These are phyloP conservation scores for Talaromyces sp. DNA, from an alignment of 2,329 filamentous ascomycete genomes.

Conservation along the genomic window DNA sequence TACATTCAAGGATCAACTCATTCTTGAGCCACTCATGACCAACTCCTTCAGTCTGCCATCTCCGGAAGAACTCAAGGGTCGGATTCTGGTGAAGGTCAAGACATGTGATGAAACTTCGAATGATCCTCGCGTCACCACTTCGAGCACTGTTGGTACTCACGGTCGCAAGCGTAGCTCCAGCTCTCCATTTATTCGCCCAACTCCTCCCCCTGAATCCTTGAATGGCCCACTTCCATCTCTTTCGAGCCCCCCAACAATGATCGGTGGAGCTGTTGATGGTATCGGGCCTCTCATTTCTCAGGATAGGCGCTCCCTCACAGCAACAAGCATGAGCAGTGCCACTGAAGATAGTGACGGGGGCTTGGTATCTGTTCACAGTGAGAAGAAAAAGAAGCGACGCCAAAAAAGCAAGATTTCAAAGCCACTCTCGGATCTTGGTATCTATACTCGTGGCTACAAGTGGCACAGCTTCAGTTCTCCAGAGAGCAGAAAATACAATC, in stretches of 20 bases:
- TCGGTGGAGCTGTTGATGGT: constrained; percentile 51
- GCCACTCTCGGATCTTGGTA: constrained; percentile 80
- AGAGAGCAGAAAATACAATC: constrained; percentile 85
- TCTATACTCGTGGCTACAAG: constrained; percentile 77
- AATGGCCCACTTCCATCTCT: constrained; percentile 54
- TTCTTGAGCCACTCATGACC: constrained; percentile 73
- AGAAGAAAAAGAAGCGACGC: constrained; percentile 59
- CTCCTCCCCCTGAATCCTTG: constrained; percentile 58
- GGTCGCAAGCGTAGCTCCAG: constrained; percentile 70
- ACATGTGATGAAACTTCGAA: constrained; percentile 63
- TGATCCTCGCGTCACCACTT: constrained; percentile 47
- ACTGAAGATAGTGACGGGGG: constrained; percentile 77
- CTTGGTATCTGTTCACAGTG: constrained; percentile 54
- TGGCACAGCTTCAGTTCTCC: constrained; percentile 77
- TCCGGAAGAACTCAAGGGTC: constrained; percentile 79
- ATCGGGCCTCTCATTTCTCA: constrained; percentile 50
- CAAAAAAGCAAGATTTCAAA: constrained; percentile 81
- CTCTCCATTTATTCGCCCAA: constrained; percentile 70
- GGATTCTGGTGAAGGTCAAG: constrained; percentile 94
- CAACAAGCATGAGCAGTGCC: constrained; percentile 59
- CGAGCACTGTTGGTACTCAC: constrained; percentile 37
- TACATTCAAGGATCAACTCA: constrained; percentile 76
- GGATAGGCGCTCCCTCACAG: constrained; percentile 56
- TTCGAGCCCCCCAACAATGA: constrained; percentile 55
- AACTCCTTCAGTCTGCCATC: constrained; percentile 73